A percentile compares a stretch with the other conserved stretches of the same genome.
These are phyloP conservation scores for Aspergillus quadrilineatus DNA, from an alignment of 2,329 filamentous ascomycete genomes.

Conservation along the genomic window DNA sequence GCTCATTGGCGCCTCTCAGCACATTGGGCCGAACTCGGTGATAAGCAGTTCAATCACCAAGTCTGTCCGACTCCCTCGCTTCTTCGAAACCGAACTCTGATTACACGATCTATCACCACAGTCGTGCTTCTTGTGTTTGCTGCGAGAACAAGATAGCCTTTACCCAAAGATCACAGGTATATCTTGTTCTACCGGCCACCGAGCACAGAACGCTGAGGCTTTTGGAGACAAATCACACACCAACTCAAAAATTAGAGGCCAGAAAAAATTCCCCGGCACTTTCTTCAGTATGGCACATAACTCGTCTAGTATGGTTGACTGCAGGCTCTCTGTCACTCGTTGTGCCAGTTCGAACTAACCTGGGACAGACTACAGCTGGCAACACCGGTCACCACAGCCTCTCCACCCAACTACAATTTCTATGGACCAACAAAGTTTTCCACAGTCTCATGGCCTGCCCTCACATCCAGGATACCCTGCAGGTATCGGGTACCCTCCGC, in stretches of 20 bases:
- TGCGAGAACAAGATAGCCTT: not conserved
- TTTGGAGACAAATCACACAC: too few relatives aligned
- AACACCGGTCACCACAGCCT: slow-evolving; percentile 29
- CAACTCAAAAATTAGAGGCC: too few relatives aligned
- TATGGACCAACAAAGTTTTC: slow-evolving; percentile 28
- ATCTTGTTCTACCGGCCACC: not conserved
- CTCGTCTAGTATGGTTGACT: slow-evolving; percentile 27
- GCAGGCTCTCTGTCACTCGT: not conserved
- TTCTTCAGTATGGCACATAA: slow-evolving; percentile 33
- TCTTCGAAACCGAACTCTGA: not conserved
- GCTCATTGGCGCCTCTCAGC: not conserved
- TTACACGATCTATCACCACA: too few relatives aligned
- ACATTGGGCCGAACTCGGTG: not conserved
- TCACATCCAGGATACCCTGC: slow-evolving; percentile 24
- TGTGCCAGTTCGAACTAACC: slow-evolving; percentile 17
- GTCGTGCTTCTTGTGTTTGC: not conserved
- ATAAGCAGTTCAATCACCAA: not conserved
- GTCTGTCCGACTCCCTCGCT: not conserved
- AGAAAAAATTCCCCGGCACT: slow-evolving; percentile 19
- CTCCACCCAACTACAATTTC: slow-evolving; percentile 28
- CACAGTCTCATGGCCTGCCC: slow-evolving; percentile 27
- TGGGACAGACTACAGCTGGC: slow-evolving; percentile 31
- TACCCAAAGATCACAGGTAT: not conserved
- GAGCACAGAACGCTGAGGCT: not conserved
- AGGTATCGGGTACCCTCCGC: slow-evolving; percentile 26